phyloP scores from a whole-genome alignment of 2,329 filamentous ascomycete species.

The Aspergillus sp. region DNA sequence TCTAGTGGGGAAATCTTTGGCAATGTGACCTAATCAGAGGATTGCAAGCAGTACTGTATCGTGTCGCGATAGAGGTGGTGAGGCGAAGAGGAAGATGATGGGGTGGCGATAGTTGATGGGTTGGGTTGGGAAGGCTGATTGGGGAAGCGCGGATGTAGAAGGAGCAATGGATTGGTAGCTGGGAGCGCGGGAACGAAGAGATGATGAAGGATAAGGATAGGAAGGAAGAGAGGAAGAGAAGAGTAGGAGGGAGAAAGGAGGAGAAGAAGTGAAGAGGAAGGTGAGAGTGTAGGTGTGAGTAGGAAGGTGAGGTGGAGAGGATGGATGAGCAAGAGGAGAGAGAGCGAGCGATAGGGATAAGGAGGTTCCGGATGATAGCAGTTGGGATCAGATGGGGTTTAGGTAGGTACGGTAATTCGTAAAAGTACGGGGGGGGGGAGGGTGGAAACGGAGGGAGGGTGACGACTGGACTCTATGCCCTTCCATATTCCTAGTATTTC shows the following conservation, averaged over 20 bases:
- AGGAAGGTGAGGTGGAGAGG: conserved; percentile 13
- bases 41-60: conserved; percentile 10
- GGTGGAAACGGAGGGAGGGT: neutral
- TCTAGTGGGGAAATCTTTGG: conserved; percentile 14
- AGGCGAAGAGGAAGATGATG: conserved; percentile 5
- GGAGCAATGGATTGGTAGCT: conserved; percentile 18
- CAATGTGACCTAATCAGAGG: conserved; percentile 8
- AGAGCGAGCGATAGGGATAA: conserved; percentile 7
- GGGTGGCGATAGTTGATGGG: conserved; percentile 6
- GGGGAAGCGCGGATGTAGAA: conserved; percentile 13
- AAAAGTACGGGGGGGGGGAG: neutral
- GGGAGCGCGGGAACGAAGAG: conserved; percentile 9
- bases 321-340: conserved; percentile 7
- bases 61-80: conserved; percentile 4
- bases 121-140: conserved; percentile 4
- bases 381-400: conserved; percentile 4
- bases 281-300: conserved; percentile 20
- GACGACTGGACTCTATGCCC: neutral
- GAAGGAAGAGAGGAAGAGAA: conserved; percentile 17
- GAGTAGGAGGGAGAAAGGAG: conserved; percentile 21
- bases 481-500: neutral
- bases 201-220: conserved; percentile 17
- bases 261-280: conserved; percentile 19
- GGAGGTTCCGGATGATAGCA: conserved; percentile 16
- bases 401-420: neutral